phyloP scores from a whole-genome alignment of 2,329 filamentous ascomycete genomes.

The Zelopaecilomyces penicillatus region DNA sequence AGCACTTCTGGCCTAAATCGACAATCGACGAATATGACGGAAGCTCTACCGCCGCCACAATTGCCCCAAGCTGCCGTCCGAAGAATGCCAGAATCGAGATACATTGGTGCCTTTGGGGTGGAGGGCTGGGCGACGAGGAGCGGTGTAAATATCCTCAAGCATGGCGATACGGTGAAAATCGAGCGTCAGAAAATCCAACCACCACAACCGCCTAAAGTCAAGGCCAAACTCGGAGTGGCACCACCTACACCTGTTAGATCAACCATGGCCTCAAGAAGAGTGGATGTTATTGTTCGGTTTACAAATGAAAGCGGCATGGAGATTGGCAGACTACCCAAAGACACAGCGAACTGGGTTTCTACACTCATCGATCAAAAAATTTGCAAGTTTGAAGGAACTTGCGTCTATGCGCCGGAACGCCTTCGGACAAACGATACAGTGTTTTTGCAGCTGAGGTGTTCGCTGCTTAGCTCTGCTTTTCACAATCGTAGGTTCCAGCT shows the following conservation, averaged over 20 bases:
- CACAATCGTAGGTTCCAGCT: constrained; percentile 50
- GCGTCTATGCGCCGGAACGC: constrained; percentile 80
- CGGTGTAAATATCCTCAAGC: constrained; percentile 63
- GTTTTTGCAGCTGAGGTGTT: constrained; percentile 81
- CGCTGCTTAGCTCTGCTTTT: constrained; percentile 66
- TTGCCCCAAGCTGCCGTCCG: constrained; percentile 7
- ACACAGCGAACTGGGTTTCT: constrained; percentile 85
- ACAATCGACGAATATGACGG: constrained; percentile 3
- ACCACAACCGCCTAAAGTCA: constrained; percentile 38
- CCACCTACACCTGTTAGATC: constrained; percentile 25
- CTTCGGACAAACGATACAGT: constrained; percentile 87
- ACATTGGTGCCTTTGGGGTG: constrained; percentile 86
- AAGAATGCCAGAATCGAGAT: constrained; percentile 44
- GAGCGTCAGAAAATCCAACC: constrained; percentile 73
- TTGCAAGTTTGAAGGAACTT: constrained; percentile 77
- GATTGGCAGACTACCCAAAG: constrained; percentile 77
- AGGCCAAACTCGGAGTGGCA: constrained; percentile 30
- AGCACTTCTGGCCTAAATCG: constrained; percentile 6
- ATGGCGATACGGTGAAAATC: constrained; percentile 77
- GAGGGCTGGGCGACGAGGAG: constrained; percentile 88
- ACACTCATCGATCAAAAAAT: constrained; percentile 83
- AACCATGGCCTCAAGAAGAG: constrained; percentile 52
- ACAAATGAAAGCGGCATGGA: constrained; percentile 72
- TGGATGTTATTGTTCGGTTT: constrained; percentile 87
- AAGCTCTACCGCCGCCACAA: constrained; percentile 6